Evolutionary conservation across 2,329 filamentous ascomycete species (phyloP), one percentile per base, ranked within the genome.

Genomic region (Trichoderma cornu-damae): DNA sequence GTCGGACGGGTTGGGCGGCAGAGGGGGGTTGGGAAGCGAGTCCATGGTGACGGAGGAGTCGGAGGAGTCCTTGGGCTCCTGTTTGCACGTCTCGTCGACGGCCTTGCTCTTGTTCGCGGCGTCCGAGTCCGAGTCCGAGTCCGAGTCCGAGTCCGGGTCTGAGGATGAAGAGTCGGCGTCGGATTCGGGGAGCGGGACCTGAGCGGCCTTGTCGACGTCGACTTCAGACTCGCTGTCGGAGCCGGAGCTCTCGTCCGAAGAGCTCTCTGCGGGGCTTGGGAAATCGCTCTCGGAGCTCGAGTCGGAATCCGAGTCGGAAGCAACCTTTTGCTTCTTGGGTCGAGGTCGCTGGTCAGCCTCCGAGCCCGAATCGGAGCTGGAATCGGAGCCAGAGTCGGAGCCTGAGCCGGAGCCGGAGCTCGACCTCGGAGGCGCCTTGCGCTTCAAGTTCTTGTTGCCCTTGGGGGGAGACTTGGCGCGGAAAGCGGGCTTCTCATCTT

Each of bases 21-120:
- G 75, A 28, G 81, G 80, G 0, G 78, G 76, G 60, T 75, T 70
- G 59, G 69, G 65, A 52, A 67, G 63, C 61, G 69, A 80, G 8
- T 83, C 82, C 53, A 75, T 74, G 65, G 77, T 76, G 64, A 78
- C 77, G 43, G 84, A 66, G 3, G 82, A 85, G 9, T 73, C 79
- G 4, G 77, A 76, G 16, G 73, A 75, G 58, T 77, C 62, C 59
- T 70, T 71, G 14, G 46, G 51, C 42, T 37, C 40, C 22, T 55
- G 40, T 24, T 59, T 59, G 34, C 28, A 6, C 16, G 42, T 37
- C 34, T 42, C 56, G 26, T 56, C 40, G 8, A 50, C 49, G 2
- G 5, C 42, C 43, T 62, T 63, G 54, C 44, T 38, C 44, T 64
- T 66, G 26, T 65, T 62, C n/a, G n/a, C n/a, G n/a, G n/a, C n/a